Conservation (phyloP, 129 eudicot genomes). For the Kitagawia praeruptora region DNA sequence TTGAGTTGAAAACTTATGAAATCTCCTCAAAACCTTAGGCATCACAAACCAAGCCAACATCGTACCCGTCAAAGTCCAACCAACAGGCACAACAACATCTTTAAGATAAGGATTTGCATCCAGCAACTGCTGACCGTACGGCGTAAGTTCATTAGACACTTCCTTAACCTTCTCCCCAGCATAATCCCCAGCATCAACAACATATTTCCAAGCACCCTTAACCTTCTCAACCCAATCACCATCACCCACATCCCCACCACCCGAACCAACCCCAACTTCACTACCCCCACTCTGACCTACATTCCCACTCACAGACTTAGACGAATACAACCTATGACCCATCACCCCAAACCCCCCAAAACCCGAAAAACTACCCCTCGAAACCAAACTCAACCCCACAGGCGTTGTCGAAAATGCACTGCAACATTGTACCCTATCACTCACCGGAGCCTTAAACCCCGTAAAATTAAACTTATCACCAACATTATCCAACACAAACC, state of each 20-base stretch:
- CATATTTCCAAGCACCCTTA: constrained; percentile 65
- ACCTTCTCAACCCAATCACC: constrained; percentile 51
- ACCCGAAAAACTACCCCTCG: constrained; percentile 15
- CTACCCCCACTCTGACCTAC: constrained; percentile 23
- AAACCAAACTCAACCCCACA: neutral
- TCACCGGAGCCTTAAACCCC: constrained; percentile 14
- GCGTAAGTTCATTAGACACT: constrained; percentile 45
- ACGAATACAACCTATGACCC: constrained; percentile 39
- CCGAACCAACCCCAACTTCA: constrained; percentile 26
- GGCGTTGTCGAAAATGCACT: constrained; percentile 16
- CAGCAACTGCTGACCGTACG: constrained; percentile 60
- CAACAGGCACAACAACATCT: constrained; percentile 76
- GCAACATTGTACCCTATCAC: constrained; percentile 20
- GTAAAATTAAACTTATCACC: constrained; percentile 5
- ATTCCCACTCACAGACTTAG: constrained; percentile 28
- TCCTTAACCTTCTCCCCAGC: constrained; percentile 71
- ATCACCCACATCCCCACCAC: constrained; percentile 22
- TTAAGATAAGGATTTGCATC: constrained; percentile 74
- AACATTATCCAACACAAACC: neutral
- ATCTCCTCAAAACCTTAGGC: constrained; percentile 68
- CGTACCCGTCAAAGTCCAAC: constrained; percentile 64
- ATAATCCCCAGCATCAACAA: constrained; percentile 45
- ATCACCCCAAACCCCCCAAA: constrained; percentile 29
- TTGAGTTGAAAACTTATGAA: constrained; percentile 62
- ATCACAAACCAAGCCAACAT: constrained; percentile 71